Evolutionary conservation across 495 filamentous ascomycete genomes (phyloP), one percentile per base, ranked within the genome.

Genomic region (Penicillium flavigenum): DNA sequence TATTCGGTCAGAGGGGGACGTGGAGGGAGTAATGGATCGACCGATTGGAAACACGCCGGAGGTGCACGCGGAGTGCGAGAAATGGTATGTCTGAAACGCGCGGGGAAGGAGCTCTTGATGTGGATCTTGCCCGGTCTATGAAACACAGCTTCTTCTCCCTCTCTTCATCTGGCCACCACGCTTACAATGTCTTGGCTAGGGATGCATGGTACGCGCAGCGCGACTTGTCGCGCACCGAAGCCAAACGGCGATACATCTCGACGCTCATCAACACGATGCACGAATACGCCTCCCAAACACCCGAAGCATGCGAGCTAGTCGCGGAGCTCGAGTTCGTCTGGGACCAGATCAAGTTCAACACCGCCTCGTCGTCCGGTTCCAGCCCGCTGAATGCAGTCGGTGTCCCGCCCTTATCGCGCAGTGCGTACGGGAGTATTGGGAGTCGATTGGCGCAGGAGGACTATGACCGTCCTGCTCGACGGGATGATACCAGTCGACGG

Each of bases 231-330:
- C 84, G 89, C 58, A 98, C 94, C 41, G 92, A 97, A 75, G 92
- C 94, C 38, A 98, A 98, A 81, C 85, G 90, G 57, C 85, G 86
- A 41, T 98, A 98, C 67, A 92, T 98, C 72, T 86, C 88, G 51
- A 91, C 89, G 8, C 78, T 98, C 32, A 95, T 98, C 72, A 86
- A 93, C 68, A 97, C 93, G 1, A 98, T 98, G 94, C 92, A 98
- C 71, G 79, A 80, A 60, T 97, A 93, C 69, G 94, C 94, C 39
- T 87, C 83, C 27, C 86, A 85, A 56, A 92, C 91, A 12, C 81
- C 88, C 47, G 91, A 96, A 71, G 91, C 89, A 3, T 80, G 91
- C 42, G 90, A 92, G 70, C 79, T 98, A 8, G 90, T 98, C 36
- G 76, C 85, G n/a, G 95, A 98, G 71, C 82, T 98, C 17, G 94